Evolutionary conservation across 1,284 basidiomycete genomes (phyloP).

Genomic region (Rhodotorula sp.): DNA sequence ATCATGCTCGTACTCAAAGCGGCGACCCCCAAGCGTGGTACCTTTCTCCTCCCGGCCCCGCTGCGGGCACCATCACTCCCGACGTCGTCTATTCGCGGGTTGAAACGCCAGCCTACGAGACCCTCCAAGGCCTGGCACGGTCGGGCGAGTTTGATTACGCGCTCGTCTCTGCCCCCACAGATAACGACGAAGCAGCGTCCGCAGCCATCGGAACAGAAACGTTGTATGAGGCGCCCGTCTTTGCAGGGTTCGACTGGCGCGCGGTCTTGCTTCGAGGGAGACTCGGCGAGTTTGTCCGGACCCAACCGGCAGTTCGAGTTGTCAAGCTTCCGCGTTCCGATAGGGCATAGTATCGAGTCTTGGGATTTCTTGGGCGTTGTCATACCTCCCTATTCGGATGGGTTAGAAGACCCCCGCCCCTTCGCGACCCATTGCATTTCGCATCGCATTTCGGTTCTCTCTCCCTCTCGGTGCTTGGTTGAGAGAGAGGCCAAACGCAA

Average conservation of each 20-base stretch:
- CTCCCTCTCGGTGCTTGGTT: too few species aligned
- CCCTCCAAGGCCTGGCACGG: not conserved
- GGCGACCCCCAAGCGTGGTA: constrained; percentile 6
- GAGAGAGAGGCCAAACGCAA: too few species aligned
- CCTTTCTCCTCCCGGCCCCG: not conserved
- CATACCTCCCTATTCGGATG: too few species aligned
- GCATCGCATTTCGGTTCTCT: too few species aligned
- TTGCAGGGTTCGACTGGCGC: constrained; percentile 9
- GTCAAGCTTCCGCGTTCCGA: not conserved
- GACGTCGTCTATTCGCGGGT: constrained; percentile 9
- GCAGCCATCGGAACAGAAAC: not conserved
- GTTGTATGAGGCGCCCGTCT: constrained; percentile 1
- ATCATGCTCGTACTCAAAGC: not conserved
- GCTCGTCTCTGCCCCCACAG: not conserved
- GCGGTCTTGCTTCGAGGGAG: not conserved
- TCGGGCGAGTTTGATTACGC: constrained; percentile 9
- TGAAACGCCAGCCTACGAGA: not conserved
- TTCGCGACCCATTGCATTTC: too few species aligned
- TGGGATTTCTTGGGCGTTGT: too few species aligned
- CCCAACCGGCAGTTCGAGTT: not conserved
- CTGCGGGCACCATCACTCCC: not conserved
- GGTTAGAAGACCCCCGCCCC: too few species aligned
- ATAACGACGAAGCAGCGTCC: too few species aligned
- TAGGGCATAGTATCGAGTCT: too few species aligned
- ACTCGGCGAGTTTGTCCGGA: not conserved